These are phyloP conservation scores for Curvularia sp. DNA, from an alignment of 2,329 filamentous ascomycete species.

Conservation along the genomic window DNA sequence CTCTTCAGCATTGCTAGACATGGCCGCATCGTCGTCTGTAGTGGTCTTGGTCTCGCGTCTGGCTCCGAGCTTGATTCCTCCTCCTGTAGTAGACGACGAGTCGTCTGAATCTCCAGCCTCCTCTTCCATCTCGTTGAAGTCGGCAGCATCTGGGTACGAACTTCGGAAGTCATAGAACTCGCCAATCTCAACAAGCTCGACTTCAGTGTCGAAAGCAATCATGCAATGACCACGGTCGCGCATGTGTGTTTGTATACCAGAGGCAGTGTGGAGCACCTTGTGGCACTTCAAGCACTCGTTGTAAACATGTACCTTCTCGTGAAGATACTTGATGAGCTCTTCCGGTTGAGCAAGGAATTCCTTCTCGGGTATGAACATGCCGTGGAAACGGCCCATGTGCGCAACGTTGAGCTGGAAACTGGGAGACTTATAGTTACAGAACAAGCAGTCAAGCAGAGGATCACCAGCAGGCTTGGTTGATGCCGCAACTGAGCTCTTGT, in stretches of 20 bases:
- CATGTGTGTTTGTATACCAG: conserved; percentile 95
- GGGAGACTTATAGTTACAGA: conserved; percentile 88
- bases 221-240: conserved; percentile 95
- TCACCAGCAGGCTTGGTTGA: conserved; percentile 46
- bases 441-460: conserved; percentile 71
- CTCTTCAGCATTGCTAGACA: conserved; percentile 63
- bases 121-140: conserved; percentile 60
- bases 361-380: conserved; percentile 94
- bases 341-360: conserved; percentile 82
- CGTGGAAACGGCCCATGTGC: conserved; percentile 92
- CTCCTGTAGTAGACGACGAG: conserved; percentile 54
- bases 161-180: conserved; percentile 97
- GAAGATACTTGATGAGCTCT: conserved; percentile 78
- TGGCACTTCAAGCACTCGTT: conserved; percentile 89
- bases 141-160: conserved; percentile 86
- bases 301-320: conserved; percentile 78
- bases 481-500: conserved; percentile 42
- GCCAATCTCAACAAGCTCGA: conserved; percentile 91
- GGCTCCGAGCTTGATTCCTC: conserved; percentile 74
- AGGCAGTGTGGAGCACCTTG: conserved; percentile 78
- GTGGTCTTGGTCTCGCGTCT: conserved; percentile 60
- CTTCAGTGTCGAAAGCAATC: conserved; percentile 88
- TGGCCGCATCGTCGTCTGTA: conserved; percentile 47
- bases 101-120: conserved; percentile 55
- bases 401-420: conserved; percentile 76